These are phyloP conservation scores for Encephalitozoon hellem DNA, from an alignment of 371 early-diverging fungal species.

Conservation along the genomic window DNA sequence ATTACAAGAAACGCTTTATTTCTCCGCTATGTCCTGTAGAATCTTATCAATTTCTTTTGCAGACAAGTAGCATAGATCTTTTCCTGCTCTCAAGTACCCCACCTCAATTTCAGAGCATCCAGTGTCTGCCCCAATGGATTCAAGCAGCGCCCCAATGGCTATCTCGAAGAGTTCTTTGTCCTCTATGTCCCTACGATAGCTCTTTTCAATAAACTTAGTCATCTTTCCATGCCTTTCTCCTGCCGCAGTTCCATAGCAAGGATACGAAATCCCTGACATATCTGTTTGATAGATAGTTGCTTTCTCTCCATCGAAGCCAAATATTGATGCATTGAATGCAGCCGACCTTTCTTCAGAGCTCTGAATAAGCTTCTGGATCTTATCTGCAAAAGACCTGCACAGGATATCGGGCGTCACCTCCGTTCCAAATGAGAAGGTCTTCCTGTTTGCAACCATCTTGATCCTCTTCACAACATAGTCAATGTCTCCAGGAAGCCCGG, in stretches of 20 bases:
- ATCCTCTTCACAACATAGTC: slow-evolving; percentile 31
- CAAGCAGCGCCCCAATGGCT: slow-evolving; percentile 49
- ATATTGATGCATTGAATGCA: slow-evolving; percentile 50
- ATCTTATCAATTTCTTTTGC: slow-evolving; percentile 51
- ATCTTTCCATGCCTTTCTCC: slow-evolving; percentile 56
- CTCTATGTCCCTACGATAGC: slow-evolving; percentile 28
- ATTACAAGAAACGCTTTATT: slow-evolving; percentile 16
- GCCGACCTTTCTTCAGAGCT: slow-evolving; percentile 37
- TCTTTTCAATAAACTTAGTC: slow-evolving; percentile 59
- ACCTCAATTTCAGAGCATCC: slow-evolving; percentile 55
- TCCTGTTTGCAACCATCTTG: slow-evolving; percentile 31
- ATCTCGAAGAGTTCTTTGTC: slow-evolving; percentile 38
- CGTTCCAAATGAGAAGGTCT: slow-evolving; percentile 49
- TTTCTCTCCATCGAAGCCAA: slow-evolving; percentile 54
- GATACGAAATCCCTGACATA: slow-evolving; percentile 52
- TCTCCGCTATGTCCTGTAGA: slow-evolving; percentile 57
- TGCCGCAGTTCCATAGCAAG: slow-evolving; percentile 51
- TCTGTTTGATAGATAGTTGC: slow-evolving; percentile 58
- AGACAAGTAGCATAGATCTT: slow-evolving; percentile 25
- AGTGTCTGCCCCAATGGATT: slow-evolving; percentile 58
- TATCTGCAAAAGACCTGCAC: slow-evolving; percentile 50
- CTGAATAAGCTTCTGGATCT: slow-evolving; percentile 55
- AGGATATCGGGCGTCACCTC: slow-evolving; percentile 58
- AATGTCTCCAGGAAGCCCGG: slow-evolving; percentile 57
- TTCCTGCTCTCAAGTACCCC: slow-evolving; percentile 25